phyloP scores from a whole-genome alignment of 768 basidiomycete genomes.

The Xerocomellus intermedius region DNA sequence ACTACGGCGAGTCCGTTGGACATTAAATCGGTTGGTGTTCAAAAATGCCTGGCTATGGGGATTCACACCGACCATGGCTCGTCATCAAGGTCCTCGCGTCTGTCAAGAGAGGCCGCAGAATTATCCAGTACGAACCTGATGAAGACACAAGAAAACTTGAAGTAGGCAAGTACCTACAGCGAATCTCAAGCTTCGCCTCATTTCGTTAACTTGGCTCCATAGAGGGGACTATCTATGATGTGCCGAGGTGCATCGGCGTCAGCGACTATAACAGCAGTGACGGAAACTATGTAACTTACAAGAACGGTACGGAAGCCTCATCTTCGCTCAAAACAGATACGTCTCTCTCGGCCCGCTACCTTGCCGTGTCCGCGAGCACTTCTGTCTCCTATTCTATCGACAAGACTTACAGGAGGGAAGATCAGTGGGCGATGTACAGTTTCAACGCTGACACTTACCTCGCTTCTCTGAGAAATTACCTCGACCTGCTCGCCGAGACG shows the following conservation, averaged over 20 bases:
- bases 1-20: conserved; percentile 1
- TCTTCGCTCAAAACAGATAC: background rate
- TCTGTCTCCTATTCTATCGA: conserved; percentile 13
- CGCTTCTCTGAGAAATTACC: conserved; percentile 10
- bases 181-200: background rate
- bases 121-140: background rate
- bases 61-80: background rate
- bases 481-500: background rate
- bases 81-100: background rate
- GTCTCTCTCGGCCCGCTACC: conserved; percentile 5
- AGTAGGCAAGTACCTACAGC: background rate
- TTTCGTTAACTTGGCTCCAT: background rate
- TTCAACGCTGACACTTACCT: conserved; percentile 14
- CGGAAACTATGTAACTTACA: conserved; percentile 5
- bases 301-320: background rate
- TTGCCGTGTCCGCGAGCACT: conserved; percentile 9
- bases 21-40: background rate
- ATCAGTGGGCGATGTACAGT: conserved; percentile 18
- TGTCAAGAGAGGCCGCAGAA: background rate
- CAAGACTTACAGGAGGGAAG: conserved; percentile 11
- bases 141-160: background rate
- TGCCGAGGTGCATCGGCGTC: conserved; percentile 1
- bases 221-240: background rate
- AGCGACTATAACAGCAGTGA: background rate
- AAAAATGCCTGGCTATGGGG: background rate